A percentile compares a stretch with the other conserved stretches of the same genome.
These are phyloP conservation scores for Blepharisma japonicum DNA, from an alignment of 73 alveolate genomes.

Conservation along the genomic window DNA sequence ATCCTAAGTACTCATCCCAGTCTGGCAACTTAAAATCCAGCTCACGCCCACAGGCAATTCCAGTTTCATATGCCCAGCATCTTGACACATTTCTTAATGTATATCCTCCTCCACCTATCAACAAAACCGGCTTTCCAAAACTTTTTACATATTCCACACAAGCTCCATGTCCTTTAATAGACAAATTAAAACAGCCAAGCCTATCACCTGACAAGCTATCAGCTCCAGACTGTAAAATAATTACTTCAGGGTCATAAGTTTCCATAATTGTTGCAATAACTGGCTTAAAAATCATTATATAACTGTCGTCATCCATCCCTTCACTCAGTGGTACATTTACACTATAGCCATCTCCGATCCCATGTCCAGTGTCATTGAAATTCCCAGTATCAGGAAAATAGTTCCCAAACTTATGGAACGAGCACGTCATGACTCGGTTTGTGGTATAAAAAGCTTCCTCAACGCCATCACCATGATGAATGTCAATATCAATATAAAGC, in stretches of 20 bases:
- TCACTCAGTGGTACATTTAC: conserved; percentile 94
- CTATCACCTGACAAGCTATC: conserved; percentile 96
- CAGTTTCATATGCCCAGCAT: conserved; percentile 98
- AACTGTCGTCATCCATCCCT: conserved; percentile 95
- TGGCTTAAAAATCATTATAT: conserved; percentile 76
- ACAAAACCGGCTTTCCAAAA: conserved; percentile 86
- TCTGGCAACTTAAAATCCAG: conserved; percentile 50
- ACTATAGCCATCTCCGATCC: conserved; percentile 91
- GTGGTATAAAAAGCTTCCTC: conserved; percentile 99
- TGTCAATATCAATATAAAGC: conserved; percentile 88
- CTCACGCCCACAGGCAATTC: conserved; percentile 71
- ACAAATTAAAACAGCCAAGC: conserved; percentile 93
- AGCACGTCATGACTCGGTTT: conserved; percentile 94
- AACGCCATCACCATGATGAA: conserved; percentile 99
- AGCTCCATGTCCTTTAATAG: conserved; percentile 93
- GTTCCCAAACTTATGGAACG: conserved; percentile 97
- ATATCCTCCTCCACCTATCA: conserved; percentile 99
- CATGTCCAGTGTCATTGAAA: conserved; percentile 92
- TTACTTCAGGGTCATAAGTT: conserved; percentile 60
- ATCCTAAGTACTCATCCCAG: conserved; percentile 59
- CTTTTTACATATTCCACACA: conserved; percentile 81
- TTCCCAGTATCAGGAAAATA: conserved; percentile 99
- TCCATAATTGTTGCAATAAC: conserved; percentile 65
- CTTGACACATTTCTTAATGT: conserved; percentile 97
- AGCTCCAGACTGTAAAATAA: conserved; percentile 81